Evolutionary conservation across 352 stramenopile species (phyloP).

Genomic region (Blastocystis sp.): DNA sequence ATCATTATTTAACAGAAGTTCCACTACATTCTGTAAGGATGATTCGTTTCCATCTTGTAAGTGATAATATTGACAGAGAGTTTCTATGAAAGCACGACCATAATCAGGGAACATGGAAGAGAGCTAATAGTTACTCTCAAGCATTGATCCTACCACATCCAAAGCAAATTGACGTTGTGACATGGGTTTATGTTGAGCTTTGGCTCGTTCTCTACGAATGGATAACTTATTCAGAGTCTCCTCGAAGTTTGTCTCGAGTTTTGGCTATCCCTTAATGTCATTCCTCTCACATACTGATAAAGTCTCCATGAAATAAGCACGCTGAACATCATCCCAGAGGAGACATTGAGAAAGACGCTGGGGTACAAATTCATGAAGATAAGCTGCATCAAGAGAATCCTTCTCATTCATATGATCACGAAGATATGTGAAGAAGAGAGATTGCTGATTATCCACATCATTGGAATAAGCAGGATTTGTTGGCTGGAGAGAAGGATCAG

Average conservation of each 20-base stretch:
- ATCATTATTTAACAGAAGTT: not conserved
- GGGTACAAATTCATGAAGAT: not conserved
- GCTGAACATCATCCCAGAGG: constrained; percentile 34
- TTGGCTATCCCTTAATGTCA: not conserved
- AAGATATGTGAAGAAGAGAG: constrained; percentile 31
- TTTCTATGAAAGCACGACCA: constrained; percentile 31
- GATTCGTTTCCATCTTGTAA: not conserved
- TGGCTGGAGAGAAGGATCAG: constrained; percentile 8
- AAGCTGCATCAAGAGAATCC: constrained; percentile 13
- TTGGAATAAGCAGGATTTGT: constrained; percentile 3
- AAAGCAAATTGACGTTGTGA: constrained; percentile 24
- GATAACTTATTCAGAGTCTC: not conserved
- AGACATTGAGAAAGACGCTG: not conserved
- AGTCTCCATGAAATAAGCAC: constrained; percentile 36
- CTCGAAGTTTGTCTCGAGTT: constrained; percentile 22
- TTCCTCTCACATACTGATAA: not conserved
- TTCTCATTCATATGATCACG: not conserved
- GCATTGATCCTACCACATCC: not conserved
- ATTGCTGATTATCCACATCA: constrained; percentile 10
- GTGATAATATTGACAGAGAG: constrained; percentile 24
- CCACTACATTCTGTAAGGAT: not conserved
- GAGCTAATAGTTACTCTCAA: not conserved
- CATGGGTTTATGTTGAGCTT: not conserved
- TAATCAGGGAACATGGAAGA: constrained; percentile 37
- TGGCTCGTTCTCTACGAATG: not conserved